Evolutionary conservation across 2,329 filamentous ascomycete genomes (phyloP), one percentile per base, ranked within the genome.

Genomic region (Cladosporium austrohemisphaericum): DNA sequence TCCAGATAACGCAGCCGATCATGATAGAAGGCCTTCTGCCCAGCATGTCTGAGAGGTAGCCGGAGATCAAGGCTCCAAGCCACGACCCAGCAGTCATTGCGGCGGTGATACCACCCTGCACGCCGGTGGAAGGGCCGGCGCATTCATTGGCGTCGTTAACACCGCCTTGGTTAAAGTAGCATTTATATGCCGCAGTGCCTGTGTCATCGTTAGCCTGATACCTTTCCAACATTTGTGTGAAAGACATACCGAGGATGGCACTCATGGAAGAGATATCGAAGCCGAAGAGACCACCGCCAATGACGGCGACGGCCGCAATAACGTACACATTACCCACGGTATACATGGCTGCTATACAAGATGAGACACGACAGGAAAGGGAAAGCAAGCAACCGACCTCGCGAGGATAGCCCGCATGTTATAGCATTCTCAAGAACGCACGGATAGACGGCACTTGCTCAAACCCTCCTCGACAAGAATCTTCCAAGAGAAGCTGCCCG

Each of bases 201-300:
- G 18, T 25, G 8, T n/a, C n/a, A 66, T 65, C 11, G 65, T 65
- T 45, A 78, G 81, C 82, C 87, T 86, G 29, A 3, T 6, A 5
- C 5, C 3, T 28, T 5, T 10, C n/a, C 13, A 16, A n/a, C 14
- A 22, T n/a, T 10, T n/a, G 13, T 6, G 9, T n/a, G 22, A 18
- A 11, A 10, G 20, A 53, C 57, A 28, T 57, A 71, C 59, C 44
- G 26, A 47, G 20, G 19, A 71, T 71, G 8, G 71, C 70, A 51
- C 79, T 83, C 84, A 89, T 88, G 35, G 83, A 86, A 49, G 78
- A 81, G 60, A 90, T 88, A 68, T 90, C 86, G 64, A 90, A 90
- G 58, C 86, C 87, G 61, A 90, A 89, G 20, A 89, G 73, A 19
- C 78, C 80, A 64, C 85, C 85, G 57, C 84, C 84, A 71, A 75